phyloP scores from a whole-genome alignment of 148 eudicot species.

The Drosera capensis region DNA sequence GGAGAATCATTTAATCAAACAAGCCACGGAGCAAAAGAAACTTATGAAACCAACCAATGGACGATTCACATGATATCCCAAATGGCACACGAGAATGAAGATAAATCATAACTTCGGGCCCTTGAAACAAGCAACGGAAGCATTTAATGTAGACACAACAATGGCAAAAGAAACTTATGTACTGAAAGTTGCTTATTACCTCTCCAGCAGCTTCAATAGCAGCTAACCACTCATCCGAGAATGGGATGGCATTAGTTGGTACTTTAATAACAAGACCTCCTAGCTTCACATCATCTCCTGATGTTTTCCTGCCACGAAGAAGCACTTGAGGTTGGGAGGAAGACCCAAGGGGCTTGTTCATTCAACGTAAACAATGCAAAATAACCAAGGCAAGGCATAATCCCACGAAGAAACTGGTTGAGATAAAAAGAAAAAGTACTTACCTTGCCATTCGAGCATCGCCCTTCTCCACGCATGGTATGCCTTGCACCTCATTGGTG shows the following conservation, averaged over 20 bases:
- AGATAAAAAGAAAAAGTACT: constrained; percentile 6
- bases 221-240: constrained; percentile 99
- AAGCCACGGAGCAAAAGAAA: too few relatives aligned
- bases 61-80: too few relatives aligned
- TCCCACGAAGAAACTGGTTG: too few relatives aligned
- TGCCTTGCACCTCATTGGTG: constrained; percentile 9
- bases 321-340: constrained; percentile 5
- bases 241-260: constrained; percentile 58
- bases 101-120: too few relatives aligned
- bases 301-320: constrained; percentile 28
- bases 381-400: too few relatives aligned
- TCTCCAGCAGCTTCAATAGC: constrained; percentile 98
- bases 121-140: neutral
- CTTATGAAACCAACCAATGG: too few relatives aligned
- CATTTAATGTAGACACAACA: neutral
- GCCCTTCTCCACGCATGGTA: constrained; percentile 6
- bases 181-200: constrained; percentile 27
- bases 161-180: neutral
- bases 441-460: constrained; percentile 15
- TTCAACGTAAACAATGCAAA: too few relatives aligned
- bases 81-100: too few relatives aligned
- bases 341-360: too few relatives aligned
- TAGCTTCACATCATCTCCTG: constrained; percentile 15
- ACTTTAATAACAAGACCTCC: constrained; percentile 14
- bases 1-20: too few relatives aligned